A percentile compares a stretch with the other conserved stretches of the same genome.
Conservation (phyloP, 2,329 filamentous ascomycete species). For the Pyrenochaeta sp. region DNA sequence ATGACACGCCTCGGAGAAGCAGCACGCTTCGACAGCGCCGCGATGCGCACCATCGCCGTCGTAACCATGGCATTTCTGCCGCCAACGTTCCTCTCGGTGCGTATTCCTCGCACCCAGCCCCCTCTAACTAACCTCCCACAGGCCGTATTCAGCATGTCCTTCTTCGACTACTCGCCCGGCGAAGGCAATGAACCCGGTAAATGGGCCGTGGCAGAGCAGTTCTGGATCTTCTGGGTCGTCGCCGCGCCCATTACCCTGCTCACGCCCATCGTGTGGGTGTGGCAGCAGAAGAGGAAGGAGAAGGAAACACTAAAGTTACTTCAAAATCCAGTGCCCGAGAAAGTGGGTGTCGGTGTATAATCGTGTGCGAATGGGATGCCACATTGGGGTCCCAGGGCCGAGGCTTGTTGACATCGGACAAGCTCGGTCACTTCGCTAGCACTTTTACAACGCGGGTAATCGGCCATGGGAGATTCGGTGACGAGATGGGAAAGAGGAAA, state of each 20-base stretch:
- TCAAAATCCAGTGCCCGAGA: too few species aligned
- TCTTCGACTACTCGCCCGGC: constrained; percentile 22
- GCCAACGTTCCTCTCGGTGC: constrained; percentile 26
- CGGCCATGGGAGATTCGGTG: too few species aligned
- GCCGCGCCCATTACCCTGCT: constrained; percentile 23
- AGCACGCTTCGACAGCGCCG: constrained; percentile 18
- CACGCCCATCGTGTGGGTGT: constrained; percentile 18
- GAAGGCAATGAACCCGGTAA: background rate
- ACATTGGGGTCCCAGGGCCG: too few species aligned
- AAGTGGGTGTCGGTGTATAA: too few species aligned
- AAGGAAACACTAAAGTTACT: too few species aligned
- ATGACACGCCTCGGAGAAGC: constrained; percentile 23
- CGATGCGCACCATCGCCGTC: constrained; percentile 24
- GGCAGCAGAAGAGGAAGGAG: constrained; percentile 14
- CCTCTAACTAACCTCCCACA: constrained; percentile 5
- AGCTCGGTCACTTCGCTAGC: too few species aligned
- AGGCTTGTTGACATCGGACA: too few species aligned
- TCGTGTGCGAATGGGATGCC: too few species aligned
- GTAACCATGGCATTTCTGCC: constrained; percentile 31
- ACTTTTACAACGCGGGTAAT: too few species aligned
- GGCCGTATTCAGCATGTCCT: constrained; percentile 33
- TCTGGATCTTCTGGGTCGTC: constrained; percentile 28
- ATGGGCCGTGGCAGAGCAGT: constrained; percentile 24
- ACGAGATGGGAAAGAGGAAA: too few species aligned
- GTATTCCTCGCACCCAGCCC: background rate